Evolutionary conservation across 2,329 filamentous ascomycete genomes (phyloP).

Genomic region (Sporothrix variecibatus): DNA sequence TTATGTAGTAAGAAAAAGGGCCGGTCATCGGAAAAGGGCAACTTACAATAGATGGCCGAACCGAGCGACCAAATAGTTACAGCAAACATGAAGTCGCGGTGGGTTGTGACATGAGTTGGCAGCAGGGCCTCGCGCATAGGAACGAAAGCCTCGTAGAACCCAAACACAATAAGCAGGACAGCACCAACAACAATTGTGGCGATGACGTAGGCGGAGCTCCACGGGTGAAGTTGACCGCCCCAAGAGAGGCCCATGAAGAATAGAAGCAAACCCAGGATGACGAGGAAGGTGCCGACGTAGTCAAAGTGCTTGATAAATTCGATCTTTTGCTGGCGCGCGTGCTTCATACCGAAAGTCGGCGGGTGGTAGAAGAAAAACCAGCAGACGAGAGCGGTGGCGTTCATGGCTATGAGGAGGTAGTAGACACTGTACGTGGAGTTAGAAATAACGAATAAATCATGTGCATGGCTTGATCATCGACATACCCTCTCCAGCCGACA

Average conservation of each 20-base stretch:
- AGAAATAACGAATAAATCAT: neutral
- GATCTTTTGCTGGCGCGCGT: slow-evolving; percentile 33
- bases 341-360: slow-evolving; percentile 38
- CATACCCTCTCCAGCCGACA: slow-evolving; percentile 35
- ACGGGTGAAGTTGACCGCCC: slow-evolving; percentile 39
- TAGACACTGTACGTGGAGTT: slow-evolving; percentile 25
- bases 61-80: slow-evolving; percentile 39
- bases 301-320: slow-evolving; percentile 38
- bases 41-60: slow-evolving; percentile 39
- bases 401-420: slow-evolving; percentile 37
- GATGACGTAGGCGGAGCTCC: slow-evolving; percentile 39
- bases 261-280: slow-evolving; percentile 37
- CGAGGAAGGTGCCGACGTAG: slow-evolving; percentile 38
- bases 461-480: neutral
- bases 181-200: slow-evolving; percentile 31
- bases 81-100: slow-evolving; percentile 38
- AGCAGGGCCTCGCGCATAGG: slow-evolving; percentile 41
- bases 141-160: slow-evolving; percentile 24
- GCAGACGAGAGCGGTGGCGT: slow-evolving; percentile 35
- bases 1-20: neutral
- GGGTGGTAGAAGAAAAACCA: slow-evolving; percentile 41
- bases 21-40: neutral
- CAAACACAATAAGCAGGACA: neutral
- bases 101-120: slow-evolving; percentile 41
- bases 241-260: slow-evolving; percentile 39